Evolutionary conservation across 345 rosid genomes (phyloP).

Genomic region (Capsella bursapastoris): DNA sequence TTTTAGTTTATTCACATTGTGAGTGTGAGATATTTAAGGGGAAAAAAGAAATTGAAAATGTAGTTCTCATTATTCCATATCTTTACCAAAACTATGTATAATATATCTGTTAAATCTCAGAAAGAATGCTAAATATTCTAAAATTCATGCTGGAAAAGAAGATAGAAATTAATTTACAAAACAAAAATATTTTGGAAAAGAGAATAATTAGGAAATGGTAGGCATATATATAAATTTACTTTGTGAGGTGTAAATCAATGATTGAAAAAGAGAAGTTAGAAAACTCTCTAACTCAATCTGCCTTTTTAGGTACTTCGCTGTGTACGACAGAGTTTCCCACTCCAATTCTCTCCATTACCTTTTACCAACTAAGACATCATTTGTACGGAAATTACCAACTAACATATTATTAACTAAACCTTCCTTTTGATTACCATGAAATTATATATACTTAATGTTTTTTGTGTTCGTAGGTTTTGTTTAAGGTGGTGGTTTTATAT

Average conservation of each 20-base stretch:
- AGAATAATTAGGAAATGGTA: background rate
- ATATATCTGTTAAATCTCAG: background rate
- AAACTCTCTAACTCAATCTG: conserved; percentile 14
- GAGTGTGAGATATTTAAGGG: background rate
- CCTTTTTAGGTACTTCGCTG: conserved; percentile 41
- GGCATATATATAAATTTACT: conserved; percentile 2
- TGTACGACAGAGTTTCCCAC: conserved; percentile 40
- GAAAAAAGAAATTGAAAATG: background rate
- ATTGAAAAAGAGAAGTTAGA: conserved; percentile 35
- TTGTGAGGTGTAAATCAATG: conserved; percentile 42
- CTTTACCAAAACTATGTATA: conserved; percentile 16
- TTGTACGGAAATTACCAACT: no score
- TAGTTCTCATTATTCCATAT: conserved; percentile 23
- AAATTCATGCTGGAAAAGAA: conserved; percentile 12
- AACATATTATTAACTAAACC: background rate
- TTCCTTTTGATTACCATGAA: background rate
- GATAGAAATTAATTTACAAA: conserved; percentile 6
- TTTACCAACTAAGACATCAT: no score
- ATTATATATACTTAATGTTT: background rate
- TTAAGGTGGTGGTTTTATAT: background rate
- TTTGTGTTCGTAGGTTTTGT: background rate
- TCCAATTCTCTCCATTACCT: conserved; percentile 7
- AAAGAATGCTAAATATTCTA: background rate
- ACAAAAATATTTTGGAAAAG: background rate
- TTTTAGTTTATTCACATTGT: background rate